Evolutionary conservation across 1,139 yeast species (phyloP), one percentile per base, ranked within the genome.

Genomic region (Pichia sp.): DNA sequence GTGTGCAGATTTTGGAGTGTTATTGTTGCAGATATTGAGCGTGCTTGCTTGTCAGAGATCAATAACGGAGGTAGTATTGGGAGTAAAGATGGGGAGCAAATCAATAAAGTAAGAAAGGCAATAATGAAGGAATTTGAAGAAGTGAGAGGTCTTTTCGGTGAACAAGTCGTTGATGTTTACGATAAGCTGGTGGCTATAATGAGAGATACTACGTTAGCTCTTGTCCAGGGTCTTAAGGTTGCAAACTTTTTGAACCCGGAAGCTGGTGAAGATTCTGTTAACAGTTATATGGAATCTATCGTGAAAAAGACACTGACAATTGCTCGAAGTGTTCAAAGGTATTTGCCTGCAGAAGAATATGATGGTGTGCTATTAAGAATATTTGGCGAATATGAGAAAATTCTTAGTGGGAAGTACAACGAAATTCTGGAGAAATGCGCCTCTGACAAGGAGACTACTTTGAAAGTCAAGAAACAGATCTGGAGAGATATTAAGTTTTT

Each of bases 281-380:
- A 54, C 19, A 77, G 78, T 42, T 87, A 85, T 66, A 85, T 87
- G 89, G 84, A 79, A 58, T 77, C 78, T 1, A 69, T 87, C 50
- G 86, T 85, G 48, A 84, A 81, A 59, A 92, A 86, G 59, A 84
- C 90, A 0, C 64, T 76, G 19, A 81, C 87, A 0, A 83, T 87
- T 36, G 75, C 84, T 1, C 80, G 82, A 58, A 85, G 84, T 6
- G 72, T 87, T 49, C 75, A 76, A 49, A 79, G 81, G 58, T 83
- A 84, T 61, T 70, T 87, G 45, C 83, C 87, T 0, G 77, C 76
- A 47, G 61, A 71, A n/a, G 81, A 82, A 56, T 78, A 80, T 57
- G 66, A 78, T 1, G 64, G 74, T 8, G 73, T 82, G 42, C 72
- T 86, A 52, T 79, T 79, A 67, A 80, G 77, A 59, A 81, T 82